These are phyloP conservation scores for Lentinula raphanica DNA, from an alignment of 768 basidiomycete species.

Conservation along the genomic window DNA sequence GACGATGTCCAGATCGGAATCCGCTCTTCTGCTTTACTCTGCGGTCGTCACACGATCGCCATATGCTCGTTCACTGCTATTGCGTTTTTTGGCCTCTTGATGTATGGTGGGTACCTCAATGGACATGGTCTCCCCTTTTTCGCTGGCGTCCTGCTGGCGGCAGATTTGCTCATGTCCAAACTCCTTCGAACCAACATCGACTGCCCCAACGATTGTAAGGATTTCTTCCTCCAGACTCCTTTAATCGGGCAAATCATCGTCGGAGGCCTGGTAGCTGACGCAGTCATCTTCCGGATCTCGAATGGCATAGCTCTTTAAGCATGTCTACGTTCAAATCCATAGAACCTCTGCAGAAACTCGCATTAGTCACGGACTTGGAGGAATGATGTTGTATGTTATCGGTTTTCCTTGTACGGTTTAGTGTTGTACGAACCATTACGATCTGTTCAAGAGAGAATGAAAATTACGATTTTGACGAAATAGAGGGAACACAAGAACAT, in stretches of 20 bases:
- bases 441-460: too few species aligned
- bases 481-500: too few species aligned
- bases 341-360: too few species aligned
- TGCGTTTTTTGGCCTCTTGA: constrained; percentile 38
- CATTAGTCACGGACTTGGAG: too few species aligned
- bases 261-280: constrained; percentile 20
- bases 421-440: too few species aligned
- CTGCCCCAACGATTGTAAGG: constrained; percentile 19
- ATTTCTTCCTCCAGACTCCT: constrained; percentile 21
- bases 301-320: constrained; percentile 13
- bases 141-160: constrained; percentile 16
- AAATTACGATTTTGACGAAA: too few species aligned
- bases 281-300: constrained; percentile 13
- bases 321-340: too few species aligned
- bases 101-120: constrained; percentile 40
- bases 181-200: constrained; percentile 22
- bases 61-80: constrained; percentile 43
- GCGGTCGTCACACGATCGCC: constrained; percentile 39
- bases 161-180: constrained; percentile 12
- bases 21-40: constrained; percentile 54
- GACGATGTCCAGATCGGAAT: constrained; percentile 55
- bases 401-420: too few species aligned
- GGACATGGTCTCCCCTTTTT: constrained; percentile 35
- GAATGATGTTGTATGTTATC: too few species aligned
- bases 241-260: constrained; percentile 23